Evolutionary conservation across 768 basidiomycete species (phyloP).

Genomic region (Kwoniella bestiolae): DNA sequence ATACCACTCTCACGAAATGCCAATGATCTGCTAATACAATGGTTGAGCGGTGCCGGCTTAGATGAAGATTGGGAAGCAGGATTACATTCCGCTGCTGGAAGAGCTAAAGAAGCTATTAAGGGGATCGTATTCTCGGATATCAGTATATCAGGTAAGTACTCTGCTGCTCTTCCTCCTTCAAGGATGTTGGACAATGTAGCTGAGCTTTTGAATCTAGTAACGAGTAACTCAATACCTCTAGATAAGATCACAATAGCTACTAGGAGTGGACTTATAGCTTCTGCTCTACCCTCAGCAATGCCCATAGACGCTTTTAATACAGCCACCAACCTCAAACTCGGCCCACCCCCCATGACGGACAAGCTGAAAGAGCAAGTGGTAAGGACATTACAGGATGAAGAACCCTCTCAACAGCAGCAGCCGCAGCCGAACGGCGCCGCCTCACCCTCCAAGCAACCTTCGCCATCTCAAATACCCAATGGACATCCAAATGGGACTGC

Average conservation of each 20-base stretch:
- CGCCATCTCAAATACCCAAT: conserved; percentile 10
- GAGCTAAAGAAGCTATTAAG: conserved; percentile 87
- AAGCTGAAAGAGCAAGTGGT: conserved; percentile 81
- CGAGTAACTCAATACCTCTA: conserved; percentile 35
- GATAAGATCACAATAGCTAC: conserved; percentile 45
- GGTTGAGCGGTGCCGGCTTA: conserved; percentile 81
- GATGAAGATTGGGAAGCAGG: conserved; percentile 78
- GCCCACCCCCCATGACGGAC: conserved; percentile 75
- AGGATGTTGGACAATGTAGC: background rate
- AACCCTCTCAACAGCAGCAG: conserved; percentile 16
- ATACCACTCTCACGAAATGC: conserved; percentile 88
- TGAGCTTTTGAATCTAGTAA: conserved; percentile 22
- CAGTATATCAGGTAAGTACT: conserved; percentile 76
- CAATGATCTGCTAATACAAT: conserved; percentile 87
- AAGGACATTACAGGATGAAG: conserved; percentile 75
- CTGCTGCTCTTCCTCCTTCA: background rate
- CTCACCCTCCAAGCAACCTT: conserved; percentile 4
- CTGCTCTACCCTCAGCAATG: conserved; percentile 69
- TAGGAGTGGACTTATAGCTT: conserved; percentile 69
- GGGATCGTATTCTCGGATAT: conserved; percentile 92
- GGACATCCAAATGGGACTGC: conserved; percentile 24
- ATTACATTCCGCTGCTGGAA: conserved; percentile 80
- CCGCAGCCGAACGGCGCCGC: conserved; percentile 18
- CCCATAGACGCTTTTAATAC: conserved; percentile 69
- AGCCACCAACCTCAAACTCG: conserved; percentile 80